Conservation (phyloP, 768 basidiomycete species). For the Tylopilus sp. region DNA sequence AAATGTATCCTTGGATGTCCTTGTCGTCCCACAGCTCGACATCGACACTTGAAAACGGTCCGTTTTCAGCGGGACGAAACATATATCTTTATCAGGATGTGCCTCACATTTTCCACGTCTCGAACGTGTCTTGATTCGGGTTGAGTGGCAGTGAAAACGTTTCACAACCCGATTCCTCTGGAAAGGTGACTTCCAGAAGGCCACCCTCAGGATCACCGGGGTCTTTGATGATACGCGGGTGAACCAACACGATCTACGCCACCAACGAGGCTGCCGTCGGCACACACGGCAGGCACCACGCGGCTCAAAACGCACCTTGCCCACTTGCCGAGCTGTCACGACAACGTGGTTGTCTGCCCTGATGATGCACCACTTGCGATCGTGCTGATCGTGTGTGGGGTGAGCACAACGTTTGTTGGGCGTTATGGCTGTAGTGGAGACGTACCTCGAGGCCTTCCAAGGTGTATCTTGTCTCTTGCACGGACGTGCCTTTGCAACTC, state of each 20-base stretch:
- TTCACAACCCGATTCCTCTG: slow-evolving; percentile 52
- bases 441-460: slow-evolving; percentile 63
- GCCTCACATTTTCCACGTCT: slow-evolving; percentile 57
- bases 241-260: slow-evolving; percentile 63
- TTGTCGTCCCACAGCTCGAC: slow-evolving; percentile 46
- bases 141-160: slow-evolving; percentile 57
- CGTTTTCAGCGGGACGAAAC: neutral
- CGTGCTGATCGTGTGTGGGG: slow-evolving; percentile 46
- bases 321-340: slow-evolving; percentile 64
- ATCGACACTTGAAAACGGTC: slow-evolving; percentile 49
- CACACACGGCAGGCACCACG: neutral
- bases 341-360: slow-evolving; percentile 50
- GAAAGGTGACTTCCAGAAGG: slow-evolving; percentile 54
- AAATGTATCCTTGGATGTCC: slow-evolving; percentile 66
- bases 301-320: slow-evolving; percentile 42
- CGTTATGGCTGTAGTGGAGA: slow-evolving; percentile 1
- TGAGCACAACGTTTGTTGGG: neutral
- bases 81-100: neutral
- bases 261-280: neutral
- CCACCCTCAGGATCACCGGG: slow-evolving; percentile 44
- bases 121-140: slow-evolving; percentile 47
- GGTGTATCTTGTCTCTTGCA: slow-evolving; percentile 53
- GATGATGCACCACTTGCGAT: slow-evolving; percentile 69
- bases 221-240: slow-evolving; percentile 51
- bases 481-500: slow-evolving; percentile 71